Evolutionary conservation across 768 basidiomycete genomes (phyloP).

Genomic region (Gymnopilus dilepis): DNA sequence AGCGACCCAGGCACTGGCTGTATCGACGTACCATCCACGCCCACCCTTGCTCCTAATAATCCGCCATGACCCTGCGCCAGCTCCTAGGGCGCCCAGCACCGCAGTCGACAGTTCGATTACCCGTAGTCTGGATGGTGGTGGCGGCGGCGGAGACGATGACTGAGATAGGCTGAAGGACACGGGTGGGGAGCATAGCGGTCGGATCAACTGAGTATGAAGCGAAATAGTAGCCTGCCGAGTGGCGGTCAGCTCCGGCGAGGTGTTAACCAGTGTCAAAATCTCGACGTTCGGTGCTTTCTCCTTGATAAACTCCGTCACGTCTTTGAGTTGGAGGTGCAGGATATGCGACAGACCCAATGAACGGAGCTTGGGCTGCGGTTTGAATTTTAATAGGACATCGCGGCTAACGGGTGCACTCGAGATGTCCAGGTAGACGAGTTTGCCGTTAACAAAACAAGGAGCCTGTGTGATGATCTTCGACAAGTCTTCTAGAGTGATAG

Average conservation of each 20-base stretch:
- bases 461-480: conserved; percentile 68
- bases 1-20: conserved; percentile 81
- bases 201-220: conserved; percentile 78
- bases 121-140: conserved; percentile 74
- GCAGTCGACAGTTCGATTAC: conserved; percentile 85
- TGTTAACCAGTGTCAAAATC: conserved; percentile 80
- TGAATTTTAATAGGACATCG: conserved; percentile 56
- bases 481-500: conserved; percentile 72
- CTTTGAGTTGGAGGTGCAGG: conserved; percentile 65
- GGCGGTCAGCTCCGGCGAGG: conserved; percentile 72
- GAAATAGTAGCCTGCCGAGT: conserved; percentile 72
- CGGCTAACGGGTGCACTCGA: conserved; percentile 80
- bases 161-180: conserved; percentile 63
- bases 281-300: conserved; percentile 79
- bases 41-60: conserved; percentile 92
- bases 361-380: conserved; percentile 74
- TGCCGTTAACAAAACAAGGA: conserved; percentile 78
- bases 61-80: conserved; percentile 85
- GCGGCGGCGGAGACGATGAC: conserved; percentile 34
- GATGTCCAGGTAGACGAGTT: conserved; percentile 87
- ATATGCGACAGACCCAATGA: conserved; percentile 93
- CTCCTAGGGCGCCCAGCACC: conserved; percentile 73
- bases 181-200: conserved; percentile 80
- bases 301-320: conserved; percentile 70
- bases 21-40: conserved; percentile 94